Percentiles rank a stretch among this genome's conserved stretches.
Conservation (phyloP, 2,329 filamentous ascomycete genomes). For the Cyphellophora attinorum region DNA sequence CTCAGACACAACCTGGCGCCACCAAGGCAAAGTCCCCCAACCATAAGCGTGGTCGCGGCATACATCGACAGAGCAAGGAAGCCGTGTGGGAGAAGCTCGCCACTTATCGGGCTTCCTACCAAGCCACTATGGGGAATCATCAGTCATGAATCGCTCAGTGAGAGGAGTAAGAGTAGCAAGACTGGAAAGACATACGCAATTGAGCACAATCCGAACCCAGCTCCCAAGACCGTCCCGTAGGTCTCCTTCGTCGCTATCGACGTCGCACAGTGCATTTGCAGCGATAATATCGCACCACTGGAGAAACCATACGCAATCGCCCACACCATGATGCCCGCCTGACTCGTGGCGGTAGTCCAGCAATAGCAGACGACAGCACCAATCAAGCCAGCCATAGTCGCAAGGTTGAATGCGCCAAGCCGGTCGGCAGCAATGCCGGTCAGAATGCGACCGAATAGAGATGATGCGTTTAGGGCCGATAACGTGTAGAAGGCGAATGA, state of each 20-base stretch:
- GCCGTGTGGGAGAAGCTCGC: slow-evolving; percentile 29
- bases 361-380: slow-evolving; percentile 23
- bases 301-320: slow-evolving; percentile 24
- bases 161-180: no score
- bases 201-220: slow-evolving; percentile 31
- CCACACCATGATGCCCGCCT: slow-evolving; percentile 23
- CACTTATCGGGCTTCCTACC: slow-evolving; percentile 33
- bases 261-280: slow-evolving; percentile 37
- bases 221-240: slow-evolving; percentile 34
- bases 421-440: slow-evolving; percentile 25
- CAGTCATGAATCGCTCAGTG: no score
- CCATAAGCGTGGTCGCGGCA: neutral
- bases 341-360: slow-evolving; percentile 18
- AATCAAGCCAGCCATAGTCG: slow-evolving; percentile 16
- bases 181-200: slow-evolving; percentile 37
- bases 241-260: slow-evolving; percentile 29
- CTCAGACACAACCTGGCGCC: neutral
- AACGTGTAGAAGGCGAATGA: slow-evolving; percentile 20
- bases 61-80: slow-evolving; percentile 33
- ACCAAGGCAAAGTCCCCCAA: neutral
- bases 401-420: slow-evolving; percentile 23
- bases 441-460: slow-evolving; percentile 25
- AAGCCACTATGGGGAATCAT: no score
- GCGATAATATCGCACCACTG: slow-evolving; percentile 30
- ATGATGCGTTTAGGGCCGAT: slow-evolving; percentile 25